Evolutionary conservation across 2,329 filamentous ascomycete species (phyloP).

Genomic region (Trichoderma sp.): DNA sequence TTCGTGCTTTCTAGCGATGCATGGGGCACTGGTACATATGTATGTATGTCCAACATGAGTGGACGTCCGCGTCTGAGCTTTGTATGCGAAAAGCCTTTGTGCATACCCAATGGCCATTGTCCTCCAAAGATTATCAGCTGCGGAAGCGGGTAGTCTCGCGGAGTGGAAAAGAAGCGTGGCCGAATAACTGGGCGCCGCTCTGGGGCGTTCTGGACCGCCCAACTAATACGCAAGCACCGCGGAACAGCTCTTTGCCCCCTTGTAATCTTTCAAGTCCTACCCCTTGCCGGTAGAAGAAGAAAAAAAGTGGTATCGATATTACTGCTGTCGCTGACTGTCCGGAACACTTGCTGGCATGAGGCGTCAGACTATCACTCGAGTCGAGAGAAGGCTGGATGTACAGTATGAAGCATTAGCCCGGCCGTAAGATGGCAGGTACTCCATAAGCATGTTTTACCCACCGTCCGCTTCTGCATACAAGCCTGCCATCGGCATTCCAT

Average conservation of each 20-base stretch:
- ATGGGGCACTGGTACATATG: conserved; percentile 23
- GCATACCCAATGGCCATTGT: conserved; percentile 6
- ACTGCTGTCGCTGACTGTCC: neutral
- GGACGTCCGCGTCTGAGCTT: neutral
- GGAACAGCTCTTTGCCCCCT: neutral
- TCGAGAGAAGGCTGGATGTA: neutral
- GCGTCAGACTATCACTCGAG: conserved; percentile 16
- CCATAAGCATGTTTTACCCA: conserved; percentile 9
- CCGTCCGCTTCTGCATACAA: conserved; percentile 6
- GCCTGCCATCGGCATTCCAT: conserved; percentile 16
- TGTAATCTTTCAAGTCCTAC: neutral
- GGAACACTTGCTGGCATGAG: neutral
- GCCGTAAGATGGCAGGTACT: neutral
- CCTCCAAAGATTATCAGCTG: neutral
- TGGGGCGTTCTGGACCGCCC: neutral
- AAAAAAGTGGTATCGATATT: conserved; percentile 1
- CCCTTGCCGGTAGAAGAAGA: conserved; percentile 1
- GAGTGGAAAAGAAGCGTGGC: neutral
- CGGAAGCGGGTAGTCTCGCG: neutral
- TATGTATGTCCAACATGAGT: conserved; percentile 27
- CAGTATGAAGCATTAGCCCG: neutral
- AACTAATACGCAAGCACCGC: neutral
- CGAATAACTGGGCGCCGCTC: neutral
- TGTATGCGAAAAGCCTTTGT: neutral
- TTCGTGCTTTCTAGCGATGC: neutral